Evolutionary conservation across 805 yeast genomes (phyloP).

Genomic region (Kodamaea leandrae): DNA sequence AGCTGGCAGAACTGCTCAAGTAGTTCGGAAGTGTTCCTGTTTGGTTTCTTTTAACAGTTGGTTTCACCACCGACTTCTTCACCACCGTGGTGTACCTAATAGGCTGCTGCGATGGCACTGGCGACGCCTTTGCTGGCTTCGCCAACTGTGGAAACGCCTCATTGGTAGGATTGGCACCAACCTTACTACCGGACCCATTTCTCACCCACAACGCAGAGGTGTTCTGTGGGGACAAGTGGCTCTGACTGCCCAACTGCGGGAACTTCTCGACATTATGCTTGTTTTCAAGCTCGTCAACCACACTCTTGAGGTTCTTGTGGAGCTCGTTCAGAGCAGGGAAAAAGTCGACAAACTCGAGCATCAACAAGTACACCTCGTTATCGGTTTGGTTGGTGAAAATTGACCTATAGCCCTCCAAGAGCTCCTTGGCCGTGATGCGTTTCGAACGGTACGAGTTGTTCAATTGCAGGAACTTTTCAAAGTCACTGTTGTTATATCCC

Average conservation of each 20-base stretch:
- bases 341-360: slow-evolving; percentile 60
- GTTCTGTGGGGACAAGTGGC: slow-evolving; percentile 4
- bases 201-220: slow-evolving; percentile 16
- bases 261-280: slow-evolving; percentile 38
- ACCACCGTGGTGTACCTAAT: slow-evolving; percentile 36
- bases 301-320: slow-evolving; percentile 35
- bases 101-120: slow-evolving; percentile 22
- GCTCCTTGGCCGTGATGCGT: slow-evolving; percentile 45
- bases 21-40: slow-evolving; percentile 29
- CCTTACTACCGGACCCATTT: not conserved
- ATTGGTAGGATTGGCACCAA: slow-evolving; percentile 13
- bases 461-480: slow-evolving; percentile 47
- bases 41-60: slow-evolving; percentile 16
- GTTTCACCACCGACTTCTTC: slow-evolving; percentile 16
- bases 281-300: slow-evolving; percentile 20
- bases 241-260: slow-evolving; percentile 44
- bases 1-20: slow-evolving; percentile 22
- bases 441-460: slow-evolving; percentile 49
- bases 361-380: slow-evolving; percentile 54
- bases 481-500: slow-evolving; percentile 47
- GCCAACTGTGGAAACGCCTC: slow-evolving; percentile 37
- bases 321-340: slow-evolving; percentile 48
- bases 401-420: slow-evolving; percentile 44
- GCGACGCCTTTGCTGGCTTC: slow-evolving; percentile 22
- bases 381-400: slow-evolving; percentile 43